Conservation (phyloP, 805 yeast species). For the Yarrowia deformans region DNA sequence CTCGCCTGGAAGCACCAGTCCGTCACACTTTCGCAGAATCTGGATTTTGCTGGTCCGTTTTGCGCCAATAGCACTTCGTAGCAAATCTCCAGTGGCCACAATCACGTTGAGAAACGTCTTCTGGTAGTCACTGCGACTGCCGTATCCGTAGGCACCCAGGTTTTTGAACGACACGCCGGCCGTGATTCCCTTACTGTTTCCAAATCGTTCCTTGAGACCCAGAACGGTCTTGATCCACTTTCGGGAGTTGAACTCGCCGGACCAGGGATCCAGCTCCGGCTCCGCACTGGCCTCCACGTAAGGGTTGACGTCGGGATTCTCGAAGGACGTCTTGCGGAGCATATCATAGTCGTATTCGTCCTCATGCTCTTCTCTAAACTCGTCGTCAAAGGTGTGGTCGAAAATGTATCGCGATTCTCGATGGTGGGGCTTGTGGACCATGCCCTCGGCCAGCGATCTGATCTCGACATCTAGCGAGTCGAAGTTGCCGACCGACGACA, state of each 20-base stretch:
- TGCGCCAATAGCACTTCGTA: constrained; percentile 44
- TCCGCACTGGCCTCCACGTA: constrained; percentile 48
- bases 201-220: constrained; percentile 51
- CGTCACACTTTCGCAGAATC: constrained; percentile 63
- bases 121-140: constrained; percentile 69
- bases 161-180: constrained; percentile 67
- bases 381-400: constrained; percentile 35
- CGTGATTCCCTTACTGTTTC: constrained; percentile 47
- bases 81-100: constrained; percentile 53
- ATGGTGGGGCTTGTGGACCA: constrained; percentile 30
- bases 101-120: constrained; percentile 59
- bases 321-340: constrained; percentile 29
- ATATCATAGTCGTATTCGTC: constrained; percentile 36
- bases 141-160: constrained; percentile 67
- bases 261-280: constrained; percentile 64
- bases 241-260: constrained; percentile 61
- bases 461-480: constrained; percentile 38
- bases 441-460: constrained; percentile 37
- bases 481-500: constrained; percentile 36
- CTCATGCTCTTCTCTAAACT: constrained; percentile 35
- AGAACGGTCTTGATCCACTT: constrained; percentile 71
- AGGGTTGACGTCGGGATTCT: constrained; percentile 43
- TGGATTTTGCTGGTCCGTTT: constrained; percentile 48
- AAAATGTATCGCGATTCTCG: constrained; percentile 36
- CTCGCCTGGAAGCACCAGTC: constrained; percentile 66